A percentile compares a stretch with the other conserved stretches of the same genome.
These are phyloP conservation scores for Crithidia brevicula DNA, from an alignment of 208 protist species.

Conservation along the genomic window DNA sequence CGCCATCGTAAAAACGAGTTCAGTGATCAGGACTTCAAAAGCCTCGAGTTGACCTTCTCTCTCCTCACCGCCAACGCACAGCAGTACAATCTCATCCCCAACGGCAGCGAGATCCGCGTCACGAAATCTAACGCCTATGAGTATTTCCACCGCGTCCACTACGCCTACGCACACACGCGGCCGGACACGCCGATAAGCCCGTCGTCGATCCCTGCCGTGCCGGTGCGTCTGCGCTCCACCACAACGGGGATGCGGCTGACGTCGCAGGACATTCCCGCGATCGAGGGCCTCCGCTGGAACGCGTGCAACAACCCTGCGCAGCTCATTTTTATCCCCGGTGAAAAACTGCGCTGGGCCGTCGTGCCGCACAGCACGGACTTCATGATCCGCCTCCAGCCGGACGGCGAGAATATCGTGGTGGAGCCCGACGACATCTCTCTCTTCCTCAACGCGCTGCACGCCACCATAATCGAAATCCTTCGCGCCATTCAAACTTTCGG, in stretches of 20 bases:
- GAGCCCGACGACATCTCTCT: constrained; percentile 14
- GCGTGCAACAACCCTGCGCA: constrained; percentile 21
- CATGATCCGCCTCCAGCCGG: constrained; percentile 28
- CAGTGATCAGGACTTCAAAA: constrained; percentile 25
- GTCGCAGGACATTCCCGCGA: constrained; percentile 5
- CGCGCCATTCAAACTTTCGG: constrained; percentile 25
- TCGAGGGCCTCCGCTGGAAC: constrained; percentile 20
- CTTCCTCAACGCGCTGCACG: constrained; percentile 19
- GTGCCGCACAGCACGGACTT: constrained; percentile 26
- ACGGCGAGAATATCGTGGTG: constrained; percentile 22
- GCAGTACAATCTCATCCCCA: constrained; percentile 50
- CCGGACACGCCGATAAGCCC: not conserved
- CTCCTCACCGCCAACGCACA: constrained; percentile 25
- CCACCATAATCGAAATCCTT: constrained; percentile 16
- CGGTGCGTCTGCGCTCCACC: constrained; percentile 9
- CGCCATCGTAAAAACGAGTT: constrained; percentile 23
- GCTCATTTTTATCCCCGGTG: constrained; percentile 18
- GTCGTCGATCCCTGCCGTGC: not conserved
- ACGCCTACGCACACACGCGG: constrained; percentile 21
- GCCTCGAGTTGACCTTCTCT: constrained; percentile 33
- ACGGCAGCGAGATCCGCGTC: constrained; percentile 48
- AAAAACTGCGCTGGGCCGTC: constrained; percentile 35
- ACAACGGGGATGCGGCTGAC: constrained; percentile 24
- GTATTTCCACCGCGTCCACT: constrained; percentile 43
- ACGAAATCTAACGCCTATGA: constrained; percentile 45